A percentile compares a stretch with the other conserved stretches of the same genome.
Evolutionary conservation across 1,139 yeast species (phyloP).

Genomic region (Pichia sp.): DNA sequence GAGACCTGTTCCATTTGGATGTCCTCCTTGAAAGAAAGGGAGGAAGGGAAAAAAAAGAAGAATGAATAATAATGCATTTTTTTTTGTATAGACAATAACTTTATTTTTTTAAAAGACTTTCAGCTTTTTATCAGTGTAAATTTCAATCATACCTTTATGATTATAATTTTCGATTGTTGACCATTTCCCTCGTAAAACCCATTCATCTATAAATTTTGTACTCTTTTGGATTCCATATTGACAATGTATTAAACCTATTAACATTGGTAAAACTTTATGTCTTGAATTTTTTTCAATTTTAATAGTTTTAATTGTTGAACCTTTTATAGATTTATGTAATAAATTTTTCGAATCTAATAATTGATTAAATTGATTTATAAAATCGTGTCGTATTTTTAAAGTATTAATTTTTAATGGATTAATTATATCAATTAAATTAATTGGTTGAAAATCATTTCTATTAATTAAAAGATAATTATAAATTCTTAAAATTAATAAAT

Average conservation of each 20-base stretch:
- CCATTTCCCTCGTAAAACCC: constrained; percentile 23
- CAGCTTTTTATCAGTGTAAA: constrained; percentile 12
- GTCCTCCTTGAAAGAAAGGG: constrained; percentile 3
- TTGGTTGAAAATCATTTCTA: constrained; percentile 1
- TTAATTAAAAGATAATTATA: constrained; percentile 5
- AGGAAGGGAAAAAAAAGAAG: too few species aligned
- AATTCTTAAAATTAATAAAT: constrained; percentile 9
- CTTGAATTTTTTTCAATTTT: constrained; percentile 18
- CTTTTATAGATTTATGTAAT: constrained; percentile 2
- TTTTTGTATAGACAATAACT: background rate
- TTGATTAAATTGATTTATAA: constrained; percentile 14
- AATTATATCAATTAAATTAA: constrained; percentile 1
- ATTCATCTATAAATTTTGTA: constrained; percentile 22
- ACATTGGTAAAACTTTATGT: constrained; percentile 19
- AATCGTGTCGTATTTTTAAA: constrained; percentile 10
- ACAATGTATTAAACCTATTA: constrained; percentile 23
- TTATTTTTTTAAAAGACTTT: constrained; percentile 5
- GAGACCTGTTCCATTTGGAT: constrained; percentile 45
- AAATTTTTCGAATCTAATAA: constrained; percentile 11
- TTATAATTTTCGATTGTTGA: constrained; percentile 14
- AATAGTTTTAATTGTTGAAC: constrained; percentile 7
- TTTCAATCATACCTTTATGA: constrained; percentile 25
- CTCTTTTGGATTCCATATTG: constrained; percentile 19
- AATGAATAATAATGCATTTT: too few species aligned
- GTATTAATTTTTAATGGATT: constrained; percentile 10